These are phyloP conservation scores for Graphilbum sp. DNA, from an alignment of 2,329 filamentous ascomycete genomes.

Conservation along the genomic window DNA sequence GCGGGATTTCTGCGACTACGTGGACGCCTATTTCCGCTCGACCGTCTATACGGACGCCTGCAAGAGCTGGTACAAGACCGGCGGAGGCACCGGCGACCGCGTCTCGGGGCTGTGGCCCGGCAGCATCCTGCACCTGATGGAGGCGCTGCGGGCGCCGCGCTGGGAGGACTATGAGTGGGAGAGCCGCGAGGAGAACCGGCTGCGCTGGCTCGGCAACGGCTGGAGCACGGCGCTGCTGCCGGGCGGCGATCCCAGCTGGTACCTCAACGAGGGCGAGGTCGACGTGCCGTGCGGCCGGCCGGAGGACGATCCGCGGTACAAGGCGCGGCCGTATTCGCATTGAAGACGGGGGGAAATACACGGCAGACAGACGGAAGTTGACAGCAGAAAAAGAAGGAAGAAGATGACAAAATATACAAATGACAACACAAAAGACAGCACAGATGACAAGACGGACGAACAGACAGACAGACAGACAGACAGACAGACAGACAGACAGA, in stretches of 20 bases:
- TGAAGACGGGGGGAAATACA: too few relatives aligned
- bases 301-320: constrained; percentile 19
- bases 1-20: constrained; percentile 20
- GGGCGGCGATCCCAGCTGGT: constrained; percentile 21
- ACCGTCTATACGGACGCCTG: constrained; percentile 32
- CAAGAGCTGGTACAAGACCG: constrained; percentile 36
- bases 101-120: constrained; percentile 29
- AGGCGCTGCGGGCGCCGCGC: constrained; percentile 23
- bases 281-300: constrained; percentile 19
- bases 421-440: too few relatives aligned
- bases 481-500: too few relatives aligned
- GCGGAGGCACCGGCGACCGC: constrained; percentile 20
- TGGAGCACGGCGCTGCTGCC: constrained; percentile 21
- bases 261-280: constrained; percentile 21
- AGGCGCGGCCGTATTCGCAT: constrained; percentile 19
- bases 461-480: too few relatives aligned
- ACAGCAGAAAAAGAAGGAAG: too few relatives aligned
- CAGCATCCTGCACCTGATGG: constrained; percentile 25
- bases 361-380: too few relatives aligned
- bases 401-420: too few relatives aligned
- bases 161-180: constrained; percentile 31
- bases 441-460: too few relatives aligned
- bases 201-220: constrained; percentile 26
- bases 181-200: constrained; percentile 13
- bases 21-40: constrained; percentile 18